Evolutionary conservation across 257 asterid genomes (phyloP).

Genomic region (Nicotiana knightiana): DNA sequence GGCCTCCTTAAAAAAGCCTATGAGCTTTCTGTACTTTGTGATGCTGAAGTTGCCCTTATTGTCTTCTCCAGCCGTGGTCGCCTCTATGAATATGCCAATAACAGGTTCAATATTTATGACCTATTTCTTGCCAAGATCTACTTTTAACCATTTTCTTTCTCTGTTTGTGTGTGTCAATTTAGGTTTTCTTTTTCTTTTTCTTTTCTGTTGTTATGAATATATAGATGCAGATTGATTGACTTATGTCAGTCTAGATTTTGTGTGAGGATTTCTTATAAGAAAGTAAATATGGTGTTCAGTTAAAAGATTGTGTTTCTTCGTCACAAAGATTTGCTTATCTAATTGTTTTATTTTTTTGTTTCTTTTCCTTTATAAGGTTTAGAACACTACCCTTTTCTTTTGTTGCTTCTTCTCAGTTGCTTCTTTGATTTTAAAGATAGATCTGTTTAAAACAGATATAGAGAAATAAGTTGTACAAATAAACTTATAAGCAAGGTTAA

Average conservation of each 20-base stretch:
- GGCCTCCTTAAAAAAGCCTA: constrained; percentile 87
- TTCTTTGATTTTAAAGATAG: constrained; percentile 27
- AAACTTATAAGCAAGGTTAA: constrained; percentile 15
- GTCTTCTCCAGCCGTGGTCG: constrained; percentile 84
- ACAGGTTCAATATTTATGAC: constrained; percentile 44
- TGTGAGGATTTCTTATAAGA: neutral
- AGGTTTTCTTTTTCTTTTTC: neutral
- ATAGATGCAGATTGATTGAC: neutral
- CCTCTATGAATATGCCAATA: constrained; percentile 78
- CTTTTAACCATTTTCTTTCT: neutral
- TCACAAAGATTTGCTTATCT: constrained; percentile 30
- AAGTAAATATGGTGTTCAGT: constrained; percentile 14
- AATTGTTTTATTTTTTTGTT: constrained; percentile 10
- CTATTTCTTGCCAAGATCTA: neutral
- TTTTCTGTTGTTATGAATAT: neutral
- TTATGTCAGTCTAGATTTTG: constrained; percentile 12
- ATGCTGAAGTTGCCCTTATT: constrained; percentile 89
- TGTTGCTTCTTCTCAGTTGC: constrained; percentile 10
- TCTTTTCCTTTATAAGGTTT: constrained; percentile 28
- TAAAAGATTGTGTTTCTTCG: constrained; percentile 16
- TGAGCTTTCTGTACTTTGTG: constrained; percentile 79
- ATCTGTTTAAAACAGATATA: constrained; percentile 32
- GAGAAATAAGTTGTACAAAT: constrained; percentile 5
- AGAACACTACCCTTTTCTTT: constrained; percentile 8
- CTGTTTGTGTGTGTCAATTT: neutral